Base-by-base conservation (phyloP, 2,329 filamentous ascomycete species). In the Xylariomycetidae sp. region DNA sequence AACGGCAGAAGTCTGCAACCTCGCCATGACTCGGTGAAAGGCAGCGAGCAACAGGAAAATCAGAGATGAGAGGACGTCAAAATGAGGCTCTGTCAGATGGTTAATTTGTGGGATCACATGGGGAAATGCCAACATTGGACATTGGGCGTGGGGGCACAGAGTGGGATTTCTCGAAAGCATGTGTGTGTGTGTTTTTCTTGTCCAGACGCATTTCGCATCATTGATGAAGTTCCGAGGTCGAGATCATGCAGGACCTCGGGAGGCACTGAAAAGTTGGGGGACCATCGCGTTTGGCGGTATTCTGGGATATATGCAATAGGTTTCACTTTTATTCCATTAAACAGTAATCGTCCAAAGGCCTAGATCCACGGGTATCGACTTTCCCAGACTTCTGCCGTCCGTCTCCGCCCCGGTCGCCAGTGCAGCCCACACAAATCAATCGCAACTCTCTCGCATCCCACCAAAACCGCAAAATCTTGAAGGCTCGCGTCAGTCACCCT, bases 51-150 rank as follows among this genome's bases (percentile, higher is more conserved):
- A 38, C 25, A 37, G 25, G 18, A 42, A 42, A 42, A 38, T 30
- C 26, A 42, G 43, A 42, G 31, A 48, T 32, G 46, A 43, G 37
- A 49, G 42, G 49, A 52, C 49, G 51, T 54, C 46, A 40, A 43
- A 44, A 51, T 53, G 51, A 53, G 51, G 49, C 51, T 54, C 51
- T 52, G 52, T 49, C 38, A 38, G 26, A 42, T 47, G 44, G 37
- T 45, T 43, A 47, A 50, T 54, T 54, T 52, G 49, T 50, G 51
- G 51, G 43, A 49, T 49, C 46, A 48, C 48, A 53, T 54, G 48
- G 48, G n/a, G 46, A 47, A 37, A 52, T 52, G 50, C 49, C 48
- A 45, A 48, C 48, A 52, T 46, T 33, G 27, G 36, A 36, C 22
- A 34, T 39, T 25, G 40, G 45, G 50, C 49, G 51, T 54, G 51